Conservation (phyloP, 345 rosid genomes). For the Clarkia xantiana region DNA sequence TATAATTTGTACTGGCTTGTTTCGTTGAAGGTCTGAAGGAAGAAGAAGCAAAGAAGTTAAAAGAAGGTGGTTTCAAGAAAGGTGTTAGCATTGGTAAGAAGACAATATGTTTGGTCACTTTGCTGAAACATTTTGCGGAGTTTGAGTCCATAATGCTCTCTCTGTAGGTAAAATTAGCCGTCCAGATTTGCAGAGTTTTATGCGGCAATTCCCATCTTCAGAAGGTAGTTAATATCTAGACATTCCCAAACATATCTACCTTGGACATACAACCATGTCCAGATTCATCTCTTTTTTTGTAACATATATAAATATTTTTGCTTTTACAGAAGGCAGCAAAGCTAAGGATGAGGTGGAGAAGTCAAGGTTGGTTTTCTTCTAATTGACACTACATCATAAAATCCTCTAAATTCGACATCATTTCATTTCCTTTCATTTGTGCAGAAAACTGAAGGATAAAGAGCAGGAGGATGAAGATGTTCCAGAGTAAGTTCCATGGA, state of each 20-base stretch:
- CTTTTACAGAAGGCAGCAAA: slow-evolving; percentile 27
- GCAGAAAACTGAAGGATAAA: slow-evolving; percentile 20
- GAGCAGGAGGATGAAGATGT: slow-evolving; percentile 18
- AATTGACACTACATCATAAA: too few relatives aligned
- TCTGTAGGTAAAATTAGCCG: slow-evolving; percentile 56
- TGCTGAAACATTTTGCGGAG: not conserved
- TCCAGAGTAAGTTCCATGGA: slow-evolving; percentile 25
- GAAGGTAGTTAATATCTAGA: slow-evolving; percentile 29
- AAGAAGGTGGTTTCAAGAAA: slow-evolving; percentile 42
- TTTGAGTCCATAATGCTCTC: slow-evolving; percentile 2
- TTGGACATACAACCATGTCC: too few relatives aligned
- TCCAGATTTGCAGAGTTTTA: slow-evolving; percentile 78
- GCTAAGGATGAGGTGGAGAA: slow-evolving; percentile 17
- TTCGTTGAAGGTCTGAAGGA: slow-evolving; percentile 45
- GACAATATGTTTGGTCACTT: slow-evolving; percentile 4
- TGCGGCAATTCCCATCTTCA: slow-evolving; percentile 56
- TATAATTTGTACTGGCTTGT: not conserved
- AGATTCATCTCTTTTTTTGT: not conserved
- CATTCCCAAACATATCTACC: too few relatives aligned
- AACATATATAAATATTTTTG: not conserved
- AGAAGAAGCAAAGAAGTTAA: slow-evolving; percentile 65
- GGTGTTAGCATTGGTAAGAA: slow-evolving; percentile 25
- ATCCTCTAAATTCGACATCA: not conserved
- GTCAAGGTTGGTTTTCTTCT: slow-evolving; percentile 21
- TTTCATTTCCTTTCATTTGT: not conserved